Evolutionary conservation across 352 stramenopile species (phyloP).

Genomic region (Phytophthora macrochlamydospora): DNA sequence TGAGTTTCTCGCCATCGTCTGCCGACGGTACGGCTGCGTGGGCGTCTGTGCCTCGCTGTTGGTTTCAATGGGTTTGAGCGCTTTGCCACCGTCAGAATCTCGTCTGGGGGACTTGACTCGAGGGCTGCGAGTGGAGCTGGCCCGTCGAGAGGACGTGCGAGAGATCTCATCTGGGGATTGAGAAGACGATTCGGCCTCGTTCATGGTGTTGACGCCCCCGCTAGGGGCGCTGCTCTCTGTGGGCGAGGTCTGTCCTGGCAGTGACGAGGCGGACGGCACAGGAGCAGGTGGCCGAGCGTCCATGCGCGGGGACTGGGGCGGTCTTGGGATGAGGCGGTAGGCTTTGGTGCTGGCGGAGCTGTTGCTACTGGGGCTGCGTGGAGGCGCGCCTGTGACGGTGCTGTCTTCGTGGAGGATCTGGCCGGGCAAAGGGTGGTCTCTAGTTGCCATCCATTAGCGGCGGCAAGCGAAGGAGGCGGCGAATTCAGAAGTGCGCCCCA

Average conservation of each 20-base stretch:
- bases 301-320: not conserved
- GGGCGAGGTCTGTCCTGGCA: not conserved
- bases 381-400: not conserved
- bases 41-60: not conserved
- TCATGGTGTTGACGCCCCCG: not conserved
- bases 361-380: not conserved
- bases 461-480: not conserved
- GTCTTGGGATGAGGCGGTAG: conserved; percentile 3
- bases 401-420: conserved; percentile 26
- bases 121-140: not conserved
- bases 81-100: too few relatives aligned
- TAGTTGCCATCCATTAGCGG: conserved; percentile 28
- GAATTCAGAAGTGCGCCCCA: too few relatives aligned
- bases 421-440: conserved; percentile 20
- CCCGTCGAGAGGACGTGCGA: not conserved
- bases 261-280: not conserved
- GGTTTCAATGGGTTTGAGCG: too few relatives aligned
- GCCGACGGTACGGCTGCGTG: conserved; percentile 9
- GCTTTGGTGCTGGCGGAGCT: conserved; percentile 1
- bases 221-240: not conserved
- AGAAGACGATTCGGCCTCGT: not conserved
- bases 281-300: not conserved
- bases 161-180: not conserved
- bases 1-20: conserved; percentile 7
- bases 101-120: conserved; percentile 1